Evolutionary conservation across 192 early-diverging fungal genomes (phyloP).

Genomic region (Lobosporangium transversale): DNA sequence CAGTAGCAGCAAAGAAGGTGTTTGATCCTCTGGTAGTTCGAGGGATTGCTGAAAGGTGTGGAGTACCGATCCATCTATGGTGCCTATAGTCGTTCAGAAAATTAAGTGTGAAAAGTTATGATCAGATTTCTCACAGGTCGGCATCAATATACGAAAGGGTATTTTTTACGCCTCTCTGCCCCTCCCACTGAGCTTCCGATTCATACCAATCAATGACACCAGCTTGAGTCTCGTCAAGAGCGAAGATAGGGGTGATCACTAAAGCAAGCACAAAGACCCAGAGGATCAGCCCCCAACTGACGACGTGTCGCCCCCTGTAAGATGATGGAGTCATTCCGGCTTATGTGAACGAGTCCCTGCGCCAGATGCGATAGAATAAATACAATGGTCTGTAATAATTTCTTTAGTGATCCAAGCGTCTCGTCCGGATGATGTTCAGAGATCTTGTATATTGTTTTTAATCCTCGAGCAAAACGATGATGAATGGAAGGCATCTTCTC

Average conservation of each 20-base stretch:
- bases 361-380: background rate
- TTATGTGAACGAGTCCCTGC: background rate
- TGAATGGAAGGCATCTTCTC: no score
- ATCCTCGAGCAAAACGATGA: no score
- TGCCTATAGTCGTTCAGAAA: constrained; percentile 50
- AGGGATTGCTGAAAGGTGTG: constrained; percentile 36
- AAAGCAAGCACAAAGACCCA: constrained; percentile 25
- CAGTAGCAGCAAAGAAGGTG: constrained; percentile 68
- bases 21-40: constrained; percentile 46
- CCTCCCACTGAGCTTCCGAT: background rate
- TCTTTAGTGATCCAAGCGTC: no score
- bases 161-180: background rate
- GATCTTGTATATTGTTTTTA: no score
- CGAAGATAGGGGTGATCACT: constrained; percentile 9
- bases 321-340: constrained; percentile 32
- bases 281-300: constrained; percentile 19
- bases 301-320: constrained; percentile 15
- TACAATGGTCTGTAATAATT: background rate
- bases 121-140: background rate
- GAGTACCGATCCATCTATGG: constrained; percentile 64
- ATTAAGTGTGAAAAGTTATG: background rate
- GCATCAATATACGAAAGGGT: background rate
- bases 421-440: no score
- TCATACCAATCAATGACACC: constrained; percentile 64
- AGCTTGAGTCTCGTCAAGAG: constrained; percentile 59